Evolutionary conservation across 495 filamentous ascomycete genomes (phyloP).

Genomic region (Xylaria intraflava): DNA sequence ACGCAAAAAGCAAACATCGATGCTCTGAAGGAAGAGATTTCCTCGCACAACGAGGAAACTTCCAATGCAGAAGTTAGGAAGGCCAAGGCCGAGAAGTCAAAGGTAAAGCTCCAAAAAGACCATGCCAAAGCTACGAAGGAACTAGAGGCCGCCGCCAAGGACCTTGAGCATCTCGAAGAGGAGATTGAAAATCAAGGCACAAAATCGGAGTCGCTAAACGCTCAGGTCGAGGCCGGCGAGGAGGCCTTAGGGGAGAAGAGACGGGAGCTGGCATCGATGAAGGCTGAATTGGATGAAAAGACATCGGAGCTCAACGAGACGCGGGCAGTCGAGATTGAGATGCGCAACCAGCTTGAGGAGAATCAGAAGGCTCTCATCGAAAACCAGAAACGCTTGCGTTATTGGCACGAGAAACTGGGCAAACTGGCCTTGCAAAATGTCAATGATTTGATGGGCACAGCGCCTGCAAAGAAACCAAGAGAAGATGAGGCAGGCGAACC

Average conservation of each 20-base stretch:
- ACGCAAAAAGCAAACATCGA: slow-evolving; percentile 93
- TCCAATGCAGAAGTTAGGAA: slow-evolving; percentile 77
- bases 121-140: slow-evolving; percentile 68
- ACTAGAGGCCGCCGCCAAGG: slow-evolving; percentile 59
- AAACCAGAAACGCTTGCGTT: slow-evolving; percentile 73
- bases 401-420: slow-evolving; percentile 83
- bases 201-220: slow-evolving; percentile 63
- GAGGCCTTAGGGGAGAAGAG: slow-evolving; percentile 73
- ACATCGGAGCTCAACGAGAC: slow-evolving; percentile 82
- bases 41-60: slow-evolving; percentile 69
- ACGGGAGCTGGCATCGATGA: slow-evolving; percentile 69
- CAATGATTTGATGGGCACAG: slow-evolving; percentile 56
- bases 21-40: slow-evolving; percentile 77
- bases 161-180: slow-evolving; percentile 66
- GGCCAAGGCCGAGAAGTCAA: slow-evolving; percentile 88
- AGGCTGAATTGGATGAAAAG: slow-evolving; percentile 80
- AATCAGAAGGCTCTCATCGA: slow-evolving; percentile 83
- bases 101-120: slow-evolving; percentile 77
- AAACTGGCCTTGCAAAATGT: slow-evolving; percentile 76
- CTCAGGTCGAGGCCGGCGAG: slow-evolving; percentile 79
- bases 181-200: slow-evolving; percentile 70
- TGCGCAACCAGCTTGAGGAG: slow-evolving; percentile 96
- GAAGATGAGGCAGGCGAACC: slow-evolving; percentile 15
- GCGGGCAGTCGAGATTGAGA: slow-evolving; percentile 88
- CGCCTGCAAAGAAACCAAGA: slow-evolving; percentile 24